phyloP scores from a whole-genome alignment of 306 rosid species.

The Arachis stenosperma region DNA sequence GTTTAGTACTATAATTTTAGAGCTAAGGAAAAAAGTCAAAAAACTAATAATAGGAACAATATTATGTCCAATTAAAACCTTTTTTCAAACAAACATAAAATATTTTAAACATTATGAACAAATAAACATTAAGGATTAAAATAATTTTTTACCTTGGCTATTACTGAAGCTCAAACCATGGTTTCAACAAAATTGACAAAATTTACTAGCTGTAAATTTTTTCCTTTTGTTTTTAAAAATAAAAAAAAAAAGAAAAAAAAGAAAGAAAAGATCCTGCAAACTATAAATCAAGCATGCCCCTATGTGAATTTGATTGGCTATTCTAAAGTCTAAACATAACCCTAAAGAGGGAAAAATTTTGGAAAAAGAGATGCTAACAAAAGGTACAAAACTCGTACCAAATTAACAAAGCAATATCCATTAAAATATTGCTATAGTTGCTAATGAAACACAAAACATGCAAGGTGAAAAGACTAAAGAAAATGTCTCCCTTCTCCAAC shows the following conservation, averaged over 20 bases:
- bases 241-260: no score
- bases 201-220: not conserved
- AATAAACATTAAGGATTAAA: no score
- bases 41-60: no score
- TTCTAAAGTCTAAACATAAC: constrained; percentile 9
- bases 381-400: constrained; percentile 44
- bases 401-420: constrained; percentile 46
- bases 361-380: constrained; percentile 43
- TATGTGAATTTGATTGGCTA: constrained; percentile 3
- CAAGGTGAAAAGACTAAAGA: constrained; percentile 31
- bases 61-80: no score
- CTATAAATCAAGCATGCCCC: not conserved
- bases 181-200: no score
- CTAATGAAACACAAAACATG: constrained; percentile 42
- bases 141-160: no score
- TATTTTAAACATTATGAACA: no score
- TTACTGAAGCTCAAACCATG: no score
- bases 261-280: not conserved
- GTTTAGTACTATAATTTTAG: no score
- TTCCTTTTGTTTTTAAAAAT: no score
- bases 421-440: constrained; percentile 37
- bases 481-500: constrained; percentile 42
- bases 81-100: no score
- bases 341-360: constrained; percentile 27
- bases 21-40: no score